These are phyloP conservation scores for Mycena indigotica DNA, from an alignment of 768 basidiomycete genomes.

Conservation along the genomic window DNA sequence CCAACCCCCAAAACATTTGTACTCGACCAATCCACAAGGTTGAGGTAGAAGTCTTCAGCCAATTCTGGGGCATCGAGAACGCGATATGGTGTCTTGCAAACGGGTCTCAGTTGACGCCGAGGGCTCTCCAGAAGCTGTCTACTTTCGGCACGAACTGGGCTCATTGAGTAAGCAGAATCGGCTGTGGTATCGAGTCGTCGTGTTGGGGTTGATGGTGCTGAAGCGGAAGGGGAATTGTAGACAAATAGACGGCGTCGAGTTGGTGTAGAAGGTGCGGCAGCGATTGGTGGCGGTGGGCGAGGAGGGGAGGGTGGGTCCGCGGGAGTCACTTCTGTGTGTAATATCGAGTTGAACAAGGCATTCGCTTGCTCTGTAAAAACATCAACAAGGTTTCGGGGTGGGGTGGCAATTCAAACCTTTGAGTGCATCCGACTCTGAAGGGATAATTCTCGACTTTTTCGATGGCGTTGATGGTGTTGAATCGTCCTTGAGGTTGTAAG, in stretches of 20 bases:
- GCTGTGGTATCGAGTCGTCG: conserved; percentile 77
- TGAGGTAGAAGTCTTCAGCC: conserved; percentile 98
- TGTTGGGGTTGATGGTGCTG: conserved; percentile 50
- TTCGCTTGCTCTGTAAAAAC: conserved; percentile 74
- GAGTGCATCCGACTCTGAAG: conserved; percentile 73
- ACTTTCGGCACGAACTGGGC: conserved; percentile 83
- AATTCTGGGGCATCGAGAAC: conserved; percentile 97
- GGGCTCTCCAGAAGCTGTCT: conserved; percentile 84
- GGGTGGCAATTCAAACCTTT: conserved; percentile 52
- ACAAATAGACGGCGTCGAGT: conserved; percentile 66
- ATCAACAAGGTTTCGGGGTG: conserved; percentile 2
- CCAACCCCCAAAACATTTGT: conserved; percentile 96
- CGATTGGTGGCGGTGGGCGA: conserved; percentile 43
- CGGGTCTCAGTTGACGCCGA: conserved; percentile 73
- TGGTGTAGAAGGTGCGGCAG: conserved; percentile 52
- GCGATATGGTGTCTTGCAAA: conserved; percentile 94
- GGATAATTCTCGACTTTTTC: conserved; percentile 62
- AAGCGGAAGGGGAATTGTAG: conserved; percentile 64
- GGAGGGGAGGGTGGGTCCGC: conserved; percentile 67
- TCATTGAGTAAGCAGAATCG: conserved; percentile 88
- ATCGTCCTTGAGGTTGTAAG: conserved; percentile 66
- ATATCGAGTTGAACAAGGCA: conserved; percentile 73
- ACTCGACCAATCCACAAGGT: conserved; percentile 95
- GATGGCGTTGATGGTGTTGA: conserved; percentile 60
- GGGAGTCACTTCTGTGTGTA: conserved; percentile 79